A percentile compares a stretch with the other conserved stretches of the same genome.
Evolutionary conservation across 2,329 filamentous ascomycete genomes (phyloP).

Genomic region (Exophiala lecanii-corni): DNA sequence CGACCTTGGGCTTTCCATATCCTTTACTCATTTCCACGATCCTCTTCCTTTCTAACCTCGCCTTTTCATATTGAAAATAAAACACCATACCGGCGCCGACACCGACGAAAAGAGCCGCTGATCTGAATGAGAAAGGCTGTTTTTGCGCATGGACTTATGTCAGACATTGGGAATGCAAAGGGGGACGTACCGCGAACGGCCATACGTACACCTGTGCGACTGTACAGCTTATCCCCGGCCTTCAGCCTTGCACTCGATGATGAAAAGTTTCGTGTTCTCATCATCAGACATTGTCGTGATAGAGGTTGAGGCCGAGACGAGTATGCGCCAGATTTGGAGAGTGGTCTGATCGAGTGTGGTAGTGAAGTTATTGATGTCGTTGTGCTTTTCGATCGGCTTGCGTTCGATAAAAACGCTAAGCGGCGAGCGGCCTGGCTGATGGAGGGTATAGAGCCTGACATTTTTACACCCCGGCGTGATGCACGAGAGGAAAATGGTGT

Average conservation of each 20-base stretch:
- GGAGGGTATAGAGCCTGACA: not conserved
- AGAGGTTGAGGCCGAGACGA: conserved; percentile 10
- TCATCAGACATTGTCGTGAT: conserved; percentile 20
- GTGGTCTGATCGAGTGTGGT: conserved; percentile 40
- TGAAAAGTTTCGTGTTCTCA: conserved; percentile 20
- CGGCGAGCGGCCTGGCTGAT: conserved; percentile 7
- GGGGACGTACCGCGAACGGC: conserved; percentile 18
- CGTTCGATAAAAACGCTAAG: conserved; percentile 3
- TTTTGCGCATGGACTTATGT: conserved; percentile 6
- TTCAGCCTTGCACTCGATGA: conserved; percentile 28
- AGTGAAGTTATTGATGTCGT: conserved; percentile 51
- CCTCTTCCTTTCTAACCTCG: conserved; percentile 79
- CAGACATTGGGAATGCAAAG: conserved; percentile 6
- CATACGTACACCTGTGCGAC: conserved; percentile 41
- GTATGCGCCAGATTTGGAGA: conserved; percentile 8
- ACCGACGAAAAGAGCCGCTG: conserved; percentile 76
- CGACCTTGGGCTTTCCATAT: conserved; percentile 87
- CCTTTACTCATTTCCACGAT: conserved; percentile 91
- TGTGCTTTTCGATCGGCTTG: conserved; percentile 20
- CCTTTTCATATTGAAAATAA: conserved; percentile 93
- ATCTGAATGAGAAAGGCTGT: conserved; percentile 89
- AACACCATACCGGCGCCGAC: conserved; percentile 73
- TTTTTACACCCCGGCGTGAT: not conserved
- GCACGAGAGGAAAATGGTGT: too few species aligned
- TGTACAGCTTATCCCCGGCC: conserved; percentile 42